Base-by-base conservation (phyloP, 2,329 filamentous ascomycete species). In the Aspergillus flavus region DNA sequence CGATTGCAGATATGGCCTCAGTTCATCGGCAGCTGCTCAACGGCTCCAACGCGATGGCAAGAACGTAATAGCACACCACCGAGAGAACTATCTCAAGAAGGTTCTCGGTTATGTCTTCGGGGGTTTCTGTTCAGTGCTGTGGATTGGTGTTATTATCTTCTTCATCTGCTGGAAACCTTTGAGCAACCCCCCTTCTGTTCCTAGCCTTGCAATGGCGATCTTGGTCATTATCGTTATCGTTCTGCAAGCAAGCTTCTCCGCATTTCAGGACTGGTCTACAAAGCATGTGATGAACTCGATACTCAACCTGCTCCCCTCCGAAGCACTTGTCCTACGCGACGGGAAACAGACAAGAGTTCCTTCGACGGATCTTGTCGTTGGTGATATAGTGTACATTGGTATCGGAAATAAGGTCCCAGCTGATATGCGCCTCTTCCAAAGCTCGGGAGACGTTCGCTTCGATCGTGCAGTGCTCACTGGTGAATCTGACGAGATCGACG, bases 281-380 rank as follows among this genome's bases (percentile, higher is more conserved):
- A 89, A 86, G 9, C 83, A 88, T 12, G 91, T 93, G 63, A 94
- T 94, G 91, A 87, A 88, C 30, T 92, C 89, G 0, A 94, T 94
- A 73, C 89, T 89, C 63, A 89, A 85, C 32, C 90, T 94, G 86
- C 83, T 94, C 21, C 91, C 91, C 0, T 89, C 92, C 64, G 84
- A 89, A 65, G 91, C 89, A 66, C 80, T 89, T 41, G 84, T 91
- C 6, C 76, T 90, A 14, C 86, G 91, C n/a, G 85, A 91, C 65
- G 86, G 87, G 1, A 74, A 77, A 16, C 81, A 85, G 61, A 72
- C 81, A 1, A 82, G 80, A 34, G 76, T 87, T 4, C 77, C 82
- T 1, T 87, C 88, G 0, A 77, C 81, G 0, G 86, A 92, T 1
- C 82, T 94, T n/a, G 90, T 93, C 0, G 89, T 89, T 1, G 91